These are phyloP conservation scores for Xerocomus potaroensis DNA, from an alignment of 768 basidiomycete genomes.

Conservation along the genomic window DNA sequence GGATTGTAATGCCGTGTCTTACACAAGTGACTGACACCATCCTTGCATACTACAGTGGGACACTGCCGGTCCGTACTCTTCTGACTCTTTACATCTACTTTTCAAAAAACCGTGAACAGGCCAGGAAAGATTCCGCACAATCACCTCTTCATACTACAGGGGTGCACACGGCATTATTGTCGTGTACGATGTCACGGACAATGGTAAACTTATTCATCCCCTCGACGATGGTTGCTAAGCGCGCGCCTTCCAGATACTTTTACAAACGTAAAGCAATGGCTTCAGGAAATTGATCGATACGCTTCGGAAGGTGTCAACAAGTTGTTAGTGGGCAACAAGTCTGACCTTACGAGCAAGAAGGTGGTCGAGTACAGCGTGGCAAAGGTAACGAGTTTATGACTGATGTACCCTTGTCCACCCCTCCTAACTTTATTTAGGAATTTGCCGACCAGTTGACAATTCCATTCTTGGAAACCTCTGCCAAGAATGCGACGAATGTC, in stretches of 20 bases:
- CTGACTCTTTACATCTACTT: neutral
- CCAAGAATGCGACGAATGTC: conserved; percentile 97
- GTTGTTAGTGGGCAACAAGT: conserved; percentile 97
- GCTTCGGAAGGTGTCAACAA: conserved; percentile 99
- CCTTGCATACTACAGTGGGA: conserved; percentile 64
- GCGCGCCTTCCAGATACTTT: conserved; percentile 71
- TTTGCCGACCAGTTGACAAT: conserved; percentile 93
- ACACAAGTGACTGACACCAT: conserved; percentile 10
- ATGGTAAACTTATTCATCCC: conserved; percentile 44
- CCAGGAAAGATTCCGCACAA: conserved; percentile 98
- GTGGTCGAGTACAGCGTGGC: conserved; percentile 87
- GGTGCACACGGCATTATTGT: conserved; percentile 98
- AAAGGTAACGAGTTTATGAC: conserved; percentile 48
- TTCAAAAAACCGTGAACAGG: conserved; percentile 43
- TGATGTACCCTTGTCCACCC: neutral
- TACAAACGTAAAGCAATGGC: conserved; percentile 93
- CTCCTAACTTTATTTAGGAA: conserved; percentile 49
- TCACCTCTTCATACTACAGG: conserved; percentile 99
- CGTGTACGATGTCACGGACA: conserved; percentile 98
- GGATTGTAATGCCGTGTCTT: neutral
- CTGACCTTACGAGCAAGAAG: conserved; percentile 96
- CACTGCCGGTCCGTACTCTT: conserved; percentile 68
- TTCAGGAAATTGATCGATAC: conserved; percentile 91
- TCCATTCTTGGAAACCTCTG: conserved; percentile 98
- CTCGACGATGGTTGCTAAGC: conserved; percentile 6